Base-by-base conservation (phyloP, 202 grass and related monocot genomes). In the Bolboschoenoplectus hybrid region DNA sequence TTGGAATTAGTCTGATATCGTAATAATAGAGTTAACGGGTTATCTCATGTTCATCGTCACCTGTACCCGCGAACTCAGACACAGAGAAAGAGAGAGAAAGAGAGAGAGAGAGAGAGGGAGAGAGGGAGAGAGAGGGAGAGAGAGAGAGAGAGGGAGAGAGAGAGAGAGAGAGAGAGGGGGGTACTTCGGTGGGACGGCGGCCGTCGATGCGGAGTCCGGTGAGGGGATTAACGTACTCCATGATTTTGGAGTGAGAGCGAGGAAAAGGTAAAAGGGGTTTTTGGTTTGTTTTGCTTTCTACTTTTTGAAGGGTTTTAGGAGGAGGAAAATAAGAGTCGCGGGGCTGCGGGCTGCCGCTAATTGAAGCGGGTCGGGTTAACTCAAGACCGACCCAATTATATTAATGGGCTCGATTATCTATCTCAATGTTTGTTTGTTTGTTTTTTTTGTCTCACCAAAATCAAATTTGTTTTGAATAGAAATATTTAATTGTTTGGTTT, bases 201-300 rank as follows among this genome's bases (percentile, higher is more conserved):
- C 93, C 93, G 17, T 96, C 96, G 53, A 98, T 82, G 73, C 96
- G 93, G 87, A 98, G 89, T 38, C 96, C 91, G 13, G 93, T 96
- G 78, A 98, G 91, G 0, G 91, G 62, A 87, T 95, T 88, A 74
- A 95, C 93, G 78, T 89, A 93, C 88, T 98, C 95, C 93, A 98
- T 95, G 63, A 41, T 39, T 61, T 81, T 62, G 16, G 35, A 20
- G 2, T 20, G 14, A 62, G 9, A 58, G 52, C 50, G 49, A 80
- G 53, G 11, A 6, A 12, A 17, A 17, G 77, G 5, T 4, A 5
- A 70, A 16, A 17, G 68, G 70, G 45, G 44, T 38, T 13, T 73
- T 73, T 46, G 17, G n/a, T 17, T 35, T 11, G 13, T 66, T 66
- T 67, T 16, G 36, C 7, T 20, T 26, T 51, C 19, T 11, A 39